Evolutionary conservation across 2,329 filamentous ascomycete genomes (phyloP).

Genomic region (Scorias spongiosa): DNA sequence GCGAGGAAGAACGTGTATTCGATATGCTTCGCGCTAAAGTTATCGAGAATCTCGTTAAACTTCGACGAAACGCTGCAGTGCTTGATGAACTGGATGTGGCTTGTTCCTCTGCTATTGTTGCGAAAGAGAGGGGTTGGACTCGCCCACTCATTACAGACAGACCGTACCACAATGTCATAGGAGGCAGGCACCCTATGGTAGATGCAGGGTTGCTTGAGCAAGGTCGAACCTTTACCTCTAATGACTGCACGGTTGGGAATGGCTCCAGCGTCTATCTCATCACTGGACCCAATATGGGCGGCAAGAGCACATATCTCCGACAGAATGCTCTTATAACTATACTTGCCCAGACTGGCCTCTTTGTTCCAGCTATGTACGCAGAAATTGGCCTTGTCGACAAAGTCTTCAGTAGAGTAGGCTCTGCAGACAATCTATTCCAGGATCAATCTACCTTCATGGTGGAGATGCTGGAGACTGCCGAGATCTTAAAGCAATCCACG

Average conservation of each 20-base stretch:
- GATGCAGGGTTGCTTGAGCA: slow-evolving; percentile 66
- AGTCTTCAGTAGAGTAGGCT: slow-evolving; percentile 75
- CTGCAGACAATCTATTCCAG: slow-evolving; percentile 84
- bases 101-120: slow-evolving; percentile 69
- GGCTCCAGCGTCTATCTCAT: slow-evolving; percentile 55
- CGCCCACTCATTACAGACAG: slow-evolving; percentile 55
- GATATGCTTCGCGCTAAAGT: slow-evolving; percentile 58
- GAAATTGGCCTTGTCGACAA: slow-evolving; percentile 87
- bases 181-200: slow-evolving; percentile 83
- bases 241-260: slow-evolving; percentile 73
- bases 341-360: slow-evolving; percentile 81
- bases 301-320: slow-evolving; percentile 88
- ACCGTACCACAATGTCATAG: slow-evolving; percentile 59
- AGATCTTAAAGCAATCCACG: slow-evolving; percentile 76
- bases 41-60: slow-evolving; percentile 64
- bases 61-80: slow-evolving; percentile 78
- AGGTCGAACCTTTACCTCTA: slow-evolving; percentile 67
- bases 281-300: slow-evolving; percentile 92
- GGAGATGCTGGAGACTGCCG: slow-evolving; percentile 93
- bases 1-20: slow-evolving; percentile 74
- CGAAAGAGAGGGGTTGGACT: slow-evolving; percentile 55
- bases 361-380: slow-evolving; percentile 77
- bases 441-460: slow-evolving; percentile 99
- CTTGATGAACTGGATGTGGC: slow-evolving; percentile 88
- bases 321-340: slow-evolving; percentile 93